Evolutionary conservation across 2,329 filamentous ascomycete species (phyloP), one percentile per base, ranked within the genome.

Genomic region (Trichoderma hamatum): DNA sequence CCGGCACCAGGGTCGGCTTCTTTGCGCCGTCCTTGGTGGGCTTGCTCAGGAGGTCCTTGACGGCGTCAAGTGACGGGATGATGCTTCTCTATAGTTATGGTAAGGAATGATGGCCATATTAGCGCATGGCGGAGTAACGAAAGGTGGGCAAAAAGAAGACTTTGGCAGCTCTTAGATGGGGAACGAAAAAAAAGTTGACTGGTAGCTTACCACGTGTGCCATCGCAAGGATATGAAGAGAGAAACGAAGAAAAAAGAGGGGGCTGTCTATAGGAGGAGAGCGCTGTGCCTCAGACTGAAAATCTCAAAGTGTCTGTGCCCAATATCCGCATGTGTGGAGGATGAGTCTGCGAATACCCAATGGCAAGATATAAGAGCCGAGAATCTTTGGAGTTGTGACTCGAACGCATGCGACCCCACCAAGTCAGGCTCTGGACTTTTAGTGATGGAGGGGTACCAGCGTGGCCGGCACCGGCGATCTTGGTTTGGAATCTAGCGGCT

Each of bases 1-100:
- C 80, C 2, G 94, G 93, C 10, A 97, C 87, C 71, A 96, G 87
- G 75, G 96, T 97, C 16, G 90, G 79, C 72, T 79, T 76, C 56
- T 70, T 73, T 61, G 70, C 73, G 21, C 69, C 64, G 52, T 68
- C 79, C 56, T 75, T 68, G 60, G 73, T 76, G 21, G 81, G 77
- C 66, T 77, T 80, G 60, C 77, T 76, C 69, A 86, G 76, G 67
- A 85, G 74, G 55, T 81, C 78, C 70, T 78, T 79, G 66, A 86
- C 81, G 68, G 80, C 82, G 70, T 84, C 81, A 70, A 85, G 78
- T 58, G 83, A 82, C 71, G 83, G 83, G 52, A 82, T 75, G 70
- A 84, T 77, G 52, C 63, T 66, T 66, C 63, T 58, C 63, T 66
- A 71, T 77, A 77, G 75, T 77, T 79, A 81, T 83, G 75, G 43